These are phyloP conservation scores for Thalassiosira hispida DNA, from an alignment of 352 stramenopile genomes.

Conservation along the genomic window DNA sequence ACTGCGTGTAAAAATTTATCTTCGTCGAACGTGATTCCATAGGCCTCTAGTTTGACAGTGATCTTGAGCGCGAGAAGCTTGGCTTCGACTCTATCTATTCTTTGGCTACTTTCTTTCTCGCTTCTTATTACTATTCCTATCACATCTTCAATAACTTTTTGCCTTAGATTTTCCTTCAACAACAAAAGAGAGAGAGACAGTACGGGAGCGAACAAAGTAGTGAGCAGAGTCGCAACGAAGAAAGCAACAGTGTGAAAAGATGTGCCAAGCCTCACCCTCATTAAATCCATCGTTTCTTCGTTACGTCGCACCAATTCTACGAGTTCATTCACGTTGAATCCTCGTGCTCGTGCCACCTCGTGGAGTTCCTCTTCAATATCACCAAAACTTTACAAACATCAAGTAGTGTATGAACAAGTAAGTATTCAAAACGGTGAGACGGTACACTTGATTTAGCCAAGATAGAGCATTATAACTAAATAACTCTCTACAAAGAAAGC, in stretches of 20 bases:
- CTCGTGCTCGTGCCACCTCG: conserved; percentile 21
- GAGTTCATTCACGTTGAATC: conserved; percentile 23
- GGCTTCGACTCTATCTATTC: conserved; percentile 45
- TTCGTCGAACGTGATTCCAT: conserved; percentile 49
- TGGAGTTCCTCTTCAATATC: conserved; percentile 34
- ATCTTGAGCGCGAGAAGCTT: conserved; percentile 53
- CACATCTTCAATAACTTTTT: conserved; percentile 55
- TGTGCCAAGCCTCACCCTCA: conserved; percentile 35
- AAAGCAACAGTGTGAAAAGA: conserved; percentile 1
- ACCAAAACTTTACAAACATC: conserved; percentile 27
- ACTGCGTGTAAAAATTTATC: conserved; percentile 51
- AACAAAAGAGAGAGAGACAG: not conserved
- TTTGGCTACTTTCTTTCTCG: conserved; percentile 2
- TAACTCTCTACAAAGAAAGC: too few relatives aligned
- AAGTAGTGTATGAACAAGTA: not conserved
- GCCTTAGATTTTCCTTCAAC: conserved; percentile 47
- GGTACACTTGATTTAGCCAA: not conserved
- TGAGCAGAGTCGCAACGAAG: too few relatives aligned
- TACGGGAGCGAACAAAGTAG: not conserved
- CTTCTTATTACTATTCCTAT: conserved; percentile 33
- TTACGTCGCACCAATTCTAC: conserved; percentile 41
- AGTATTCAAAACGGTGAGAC: not conserved
- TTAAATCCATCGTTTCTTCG: conserved; percentile 49
- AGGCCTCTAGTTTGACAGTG: conserved; percentile 52
- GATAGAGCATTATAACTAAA: too few relatives aligned